phyloP scores from a whole-genome alignment of 2,329 filamentous ascomycete genomes.

The Byssoonygena ceratinophila region DNA sequence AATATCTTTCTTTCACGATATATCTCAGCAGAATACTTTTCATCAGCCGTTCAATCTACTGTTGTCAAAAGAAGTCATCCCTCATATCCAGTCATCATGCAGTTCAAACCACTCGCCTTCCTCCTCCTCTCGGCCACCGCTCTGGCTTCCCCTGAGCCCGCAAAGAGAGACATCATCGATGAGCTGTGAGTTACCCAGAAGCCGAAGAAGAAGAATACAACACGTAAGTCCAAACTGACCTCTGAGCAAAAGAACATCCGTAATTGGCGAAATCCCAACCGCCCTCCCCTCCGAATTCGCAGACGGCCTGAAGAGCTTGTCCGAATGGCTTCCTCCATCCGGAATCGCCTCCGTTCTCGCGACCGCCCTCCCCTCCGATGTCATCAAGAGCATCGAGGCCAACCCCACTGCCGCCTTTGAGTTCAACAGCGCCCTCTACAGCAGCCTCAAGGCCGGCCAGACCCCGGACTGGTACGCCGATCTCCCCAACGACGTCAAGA shows the following conservation, averaged over 20 bases:
- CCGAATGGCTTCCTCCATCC: constrained; percentile 5
- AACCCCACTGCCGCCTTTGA: constrained; percentile 2
- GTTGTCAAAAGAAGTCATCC: neutral
- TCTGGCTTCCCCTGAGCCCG: constrained; percentile 16
- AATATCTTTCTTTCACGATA: neutral
- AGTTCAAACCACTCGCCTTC: constrained; percentile 21
- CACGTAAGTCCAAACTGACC: neutral
- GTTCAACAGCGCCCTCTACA: constrained; percentile 13
- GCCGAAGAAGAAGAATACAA: too few relatives aligned
- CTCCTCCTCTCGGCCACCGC: constrained; percentile 20
- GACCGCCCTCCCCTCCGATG: constrained; percentile 12
- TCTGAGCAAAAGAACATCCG: neutral
- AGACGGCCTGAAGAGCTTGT: constrained; percentile 6
- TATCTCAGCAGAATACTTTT: neutral
- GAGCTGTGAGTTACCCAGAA: constrained; percentile 9
- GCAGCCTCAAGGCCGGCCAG: constrained; percentile 14
- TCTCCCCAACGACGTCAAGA: constrained; percentile 14
- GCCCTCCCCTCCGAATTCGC: constrained; percentile 1
- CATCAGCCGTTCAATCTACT: neutral
- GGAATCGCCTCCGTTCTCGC: constrained; percentile 7
- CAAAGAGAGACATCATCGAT: constrained; percentile 12
- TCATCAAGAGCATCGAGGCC: constrained; percentile 9
- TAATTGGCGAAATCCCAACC: neutral
- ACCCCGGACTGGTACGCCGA: constrained; percentile 16
- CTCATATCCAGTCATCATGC: constrained; percentile 16